Evolutionary conservation across 2,329 filamentous ascomycete species (phyloP).

Genomic region (Trichoderma sp.): DNA sequence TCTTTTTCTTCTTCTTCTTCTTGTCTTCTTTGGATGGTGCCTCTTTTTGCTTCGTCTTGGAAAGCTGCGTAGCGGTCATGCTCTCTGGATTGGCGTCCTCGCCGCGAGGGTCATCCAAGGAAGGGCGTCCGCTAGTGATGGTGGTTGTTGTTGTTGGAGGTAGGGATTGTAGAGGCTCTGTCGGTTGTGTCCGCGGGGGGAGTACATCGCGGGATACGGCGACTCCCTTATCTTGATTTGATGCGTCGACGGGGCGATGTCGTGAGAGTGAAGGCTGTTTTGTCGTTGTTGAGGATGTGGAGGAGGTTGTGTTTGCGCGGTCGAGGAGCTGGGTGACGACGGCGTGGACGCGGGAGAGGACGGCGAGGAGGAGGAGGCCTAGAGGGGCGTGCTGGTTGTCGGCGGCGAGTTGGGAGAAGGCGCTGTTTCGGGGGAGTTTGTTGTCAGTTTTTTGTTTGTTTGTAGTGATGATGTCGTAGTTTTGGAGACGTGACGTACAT

Average conservation of each 20-base stretch:
- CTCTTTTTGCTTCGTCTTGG: not conserved
- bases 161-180: not conserved
- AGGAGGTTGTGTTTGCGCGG: not conserved
- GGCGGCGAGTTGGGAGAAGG: conserved; percentile 70
- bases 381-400: conserved; percentile 74
- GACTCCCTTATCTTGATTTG: conserved; percentile 36
- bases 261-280: not conserved
- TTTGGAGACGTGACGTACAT: conserved; percentile 38
- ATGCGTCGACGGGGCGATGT: not conserved
- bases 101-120: not conserved
- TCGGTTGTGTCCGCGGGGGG: not conserved
- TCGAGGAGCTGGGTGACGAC: conserved; percentile 45
- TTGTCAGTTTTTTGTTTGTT: not conserved
- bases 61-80: not conserved
- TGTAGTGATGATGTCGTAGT: not conserved
- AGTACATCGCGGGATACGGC: conserved; percentile 37
- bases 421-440: conserved; percentile 40
- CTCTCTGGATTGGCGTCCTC: not conserved
- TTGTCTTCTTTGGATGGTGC: not conserved
- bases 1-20: conserved; percentile 53
- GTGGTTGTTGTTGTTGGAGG: no score
- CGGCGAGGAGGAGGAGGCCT: conserved; percentile 67
- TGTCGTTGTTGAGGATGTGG: not conserved
- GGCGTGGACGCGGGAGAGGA: conserved; percentile 61
- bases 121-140: not conserved